These are phyloP conservation scores for Penicillium argentinense DNA, from an alignment of 495 filamentous ascomycete genomes.

Conservation along the genomic window DNA sequence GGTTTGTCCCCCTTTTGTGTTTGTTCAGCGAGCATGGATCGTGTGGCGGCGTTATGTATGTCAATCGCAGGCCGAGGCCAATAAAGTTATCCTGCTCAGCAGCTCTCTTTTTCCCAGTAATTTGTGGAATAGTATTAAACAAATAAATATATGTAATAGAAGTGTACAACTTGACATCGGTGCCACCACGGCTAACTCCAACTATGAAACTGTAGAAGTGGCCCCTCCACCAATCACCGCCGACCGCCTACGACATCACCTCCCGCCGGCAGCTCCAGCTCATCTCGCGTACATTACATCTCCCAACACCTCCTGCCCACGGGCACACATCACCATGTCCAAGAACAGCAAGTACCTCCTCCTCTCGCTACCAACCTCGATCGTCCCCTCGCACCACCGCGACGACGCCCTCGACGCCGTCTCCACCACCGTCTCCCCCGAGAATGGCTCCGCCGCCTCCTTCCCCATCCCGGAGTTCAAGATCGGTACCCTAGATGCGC, in stretches of 20 bases:
- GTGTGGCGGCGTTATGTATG: slow-evolving; percentile 20
- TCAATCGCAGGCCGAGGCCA: slow-evolving; percentile 16
- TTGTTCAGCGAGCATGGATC: slow-evolving; percentile 22
- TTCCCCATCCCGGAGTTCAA: slow-evolving; percentile 93
- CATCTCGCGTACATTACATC: not conserved
- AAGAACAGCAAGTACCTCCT: slow-evolving; percentile 64
- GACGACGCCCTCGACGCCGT: slow-evolving; percentile 80
- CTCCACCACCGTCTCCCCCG: slow-evolving; percentile 65
- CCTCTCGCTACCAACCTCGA: slow-evolving; percentile 73
- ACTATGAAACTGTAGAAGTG: too few species aligned
- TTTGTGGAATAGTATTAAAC: too few species aligned
- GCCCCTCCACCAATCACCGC: slow-evolving; percentile 25
- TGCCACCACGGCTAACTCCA: too few species aligned
- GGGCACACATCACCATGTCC: slow-evolving; percentile 61
- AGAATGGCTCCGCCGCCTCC: slow-evolving; percentile 72
- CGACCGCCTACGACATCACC: slow-evolving; percentile 36
- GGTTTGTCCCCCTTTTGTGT: slow-evolving; percentile 2
- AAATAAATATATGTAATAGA: not conserved
- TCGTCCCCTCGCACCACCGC: slow-evolving; percentile 66
- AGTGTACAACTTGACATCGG: not conserved
- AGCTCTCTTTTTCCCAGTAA: too few species aligned
- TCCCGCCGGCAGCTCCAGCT: slow-evolving; percentile 17
- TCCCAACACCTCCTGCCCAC: not conserved
- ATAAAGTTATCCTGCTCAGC: not conserved
- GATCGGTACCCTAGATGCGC: slow-evolving; percentile 90